Base-by-base conservation (phyloP, 257 asterid species). In the Lithospermum erythrorhizon region DNA sequence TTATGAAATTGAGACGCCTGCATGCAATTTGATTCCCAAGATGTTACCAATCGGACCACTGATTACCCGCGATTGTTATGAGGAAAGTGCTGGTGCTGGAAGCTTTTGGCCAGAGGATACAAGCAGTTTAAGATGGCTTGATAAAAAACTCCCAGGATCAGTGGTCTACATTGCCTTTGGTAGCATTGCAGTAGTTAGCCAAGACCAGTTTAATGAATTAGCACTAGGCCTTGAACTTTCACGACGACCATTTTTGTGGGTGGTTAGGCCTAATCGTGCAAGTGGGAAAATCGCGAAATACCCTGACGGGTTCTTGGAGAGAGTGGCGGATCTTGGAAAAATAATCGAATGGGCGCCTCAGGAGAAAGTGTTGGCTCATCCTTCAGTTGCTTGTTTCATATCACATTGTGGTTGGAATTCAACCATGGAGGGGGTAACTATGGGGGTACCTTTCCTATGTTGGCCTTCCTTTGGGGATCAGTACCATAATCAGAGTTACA, bases 321-420 rank as follows among this genome's bases (percentile, higher is more conserved):
- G n/a, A n/a, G n/a, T n/a, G n/a, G n/a, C n/a, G n/a, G n/a, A n/a
- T n/a, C n/a, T n/a, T n/a, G n/a, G n/a, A n/a, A n/a, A n/a, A n/a
- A n/a, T n/a, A n/a, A n/a, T n/a, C n/a, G n/a, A 73, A 21, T 72
- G 85, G 85, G 88, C 85, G 1, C 84, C 86, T n/a, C 90, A 84
- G 29, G 79, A 80, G 63, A 66, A 51, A 72, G 85, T 87, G 18
- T 45, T 87, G 22, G 69, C 75, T 25, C 94, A 87, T 54, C 77
- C 83, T 53, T 76, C 90, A 3, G 17, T 75, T 2, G 80, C 79
- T 37, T 84, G 90, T 60, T 87, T 87, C 54, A 18, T 81, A 6
- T 82, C 82, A n/a, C 95, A 82, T 62, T 84, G n/a, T 58, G 95
- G 95, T 4, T 84, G 93, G 95, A 86, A 86, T 32, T 86, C 95